A percentile compares a stretch with the other conserved stretches of the same genome.
These are phyloP conservation scores for Curvularia eragrostidis DNA, from an alignment of 2,329 filamentous ascomycete species.

Conservation along the genomic window DNA sequence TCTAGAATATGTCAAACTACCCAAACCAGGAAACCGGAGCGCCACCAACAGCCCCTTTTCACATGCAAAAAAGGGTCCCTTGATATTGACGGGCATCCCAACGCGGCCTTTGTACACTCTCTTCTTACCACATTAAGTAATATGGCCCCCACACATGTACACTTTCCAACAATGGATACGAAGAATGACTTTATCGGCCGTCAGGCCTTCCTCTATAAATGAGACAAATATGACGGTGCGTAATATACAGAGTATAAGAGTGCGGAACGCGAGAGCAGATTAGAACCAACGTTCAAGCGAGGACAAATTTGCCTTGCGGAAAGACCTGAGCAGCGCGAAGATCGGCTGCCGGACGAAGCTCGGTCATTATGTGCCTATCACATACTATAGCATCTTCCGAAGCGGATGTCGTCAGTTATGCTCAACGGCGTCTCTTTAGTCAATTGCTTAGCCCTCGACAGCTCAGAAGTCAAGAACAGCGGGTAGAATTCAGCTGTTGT, in stretches of 20 bases:
- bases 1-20: neutral
- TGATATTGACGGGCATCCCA: neutral
- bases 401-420: neutral
- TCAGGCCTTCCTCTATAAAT: neutral
- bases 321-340: conserved; percentile 13
- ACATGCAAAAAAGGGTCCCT: neutral
- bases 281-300: neutral
- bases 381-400: neutral
- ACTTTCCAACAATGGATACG: neutral
- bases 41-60: neutral
- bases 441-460: neutral
- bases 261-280: neutral
- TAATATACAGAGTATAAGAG: neutral
- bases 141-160: neutral
- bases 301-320: conserved; percentile 14
- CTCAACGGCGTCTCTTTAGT: neutral
- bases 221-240: neutral
- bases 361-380: neutral
- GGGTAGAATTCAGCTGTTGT: neutral
- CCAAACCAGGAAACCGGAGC: neutral
- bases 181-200: neutral
- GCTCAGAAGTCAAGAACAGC: neutral
- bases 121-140: neutral
- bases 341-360: conserved; percentile 1
- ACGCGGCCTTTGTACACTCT: neutral